A percentile compares a stretch with the other conserved stretches of the same genome.
Evolutionary conservation across 345 rosid genomes (phyloP).

Genomic region (Moringa oleifera): DNA sequence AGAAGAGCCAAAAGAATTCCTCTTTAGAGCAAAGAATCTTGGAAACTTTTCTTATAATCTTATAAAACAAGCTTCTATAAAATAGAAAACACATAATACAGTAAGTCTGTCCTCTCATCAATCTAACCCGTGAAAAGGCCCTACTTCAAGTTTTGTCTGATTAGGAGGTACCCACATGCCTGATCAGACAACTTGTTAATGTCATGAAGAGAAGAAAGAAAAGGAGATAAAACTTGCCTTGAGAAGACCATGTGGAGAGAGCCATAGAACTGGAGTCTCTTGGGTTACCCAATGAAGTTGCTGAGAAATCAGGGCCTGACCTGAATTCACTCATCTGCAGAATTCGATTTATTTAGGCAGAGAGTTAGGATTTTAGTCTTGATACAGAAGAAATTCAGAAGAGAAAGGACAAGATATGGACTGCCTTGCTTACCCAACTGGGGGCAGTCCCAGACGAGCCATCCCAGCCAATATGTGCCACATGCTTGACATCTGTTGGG

Average conservation of each 20-base stretch:
- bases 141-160: slow-evolving; percentile 23
- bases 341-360: slow-evolving; percentile 1
- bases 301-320: slow-evolving; percentile 56
- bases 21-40: slow-evolving; percentile 29
- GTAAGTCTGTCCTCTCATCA: no score
- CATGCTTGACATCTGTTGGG: slow-evolving; percentile 95
- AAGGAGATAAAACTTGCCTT: slow-evolving; percentile 30
- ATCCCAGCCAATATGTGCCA: slow-evolving; percentile 89
- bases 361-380: background rate
- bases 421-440: slow-evolving; percentile 73
- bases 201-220: background rate
- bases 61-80: slow-evolving; percentile 15
- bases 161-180: slow-evolving; percentile 25
- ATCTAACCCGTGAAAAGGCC: slow-evolving; percentile 25
- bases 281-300: slow-evolving; percentile 52
- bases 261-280: slow-evolving; percentile 46
- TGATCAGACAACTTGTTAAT: slow-evolving; percentile 14
- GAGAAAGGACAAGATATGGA: background rate
- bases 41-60: slow-evolving; percentile 10
- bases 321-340: slow-evolving; percentile 86
- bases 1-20: slow-evolving; percentile 40
- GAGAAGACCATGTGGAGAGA: slow-evolving; percentile 66
- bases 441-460: slow-evolving; percentile 70
- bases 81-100: slow-evolving; percentile 4
- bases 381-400: background rate